These are phyloP conservation scores for Coemansia nantahalensis DNA, from an alignment of 192 early-diverging fungal species.

Conservation along the genomic window DNA sequence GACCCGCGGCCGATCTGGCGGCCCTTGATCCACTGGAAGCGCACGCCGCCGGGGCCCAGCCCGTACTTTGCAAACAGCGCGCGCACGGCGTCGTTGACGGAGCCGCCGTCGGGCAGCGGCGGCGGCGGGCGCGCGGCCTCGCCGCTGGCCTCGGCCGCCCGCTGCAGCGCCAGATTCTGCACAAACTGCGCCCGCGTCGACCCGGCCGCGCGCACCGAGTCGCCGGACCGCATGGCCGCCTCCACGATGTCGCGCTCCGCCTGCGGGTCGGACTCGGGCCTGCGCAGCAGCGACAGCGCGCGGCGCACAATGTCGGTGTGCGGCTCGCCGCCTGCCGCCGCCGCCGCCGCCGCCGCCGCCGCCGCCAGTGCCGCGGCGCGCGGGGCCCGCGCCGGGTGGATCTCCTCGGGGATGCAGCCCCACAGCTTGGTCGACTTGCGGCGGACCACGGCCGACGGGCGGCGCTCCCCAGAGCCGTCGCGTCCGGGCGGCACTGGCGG, in stretches of 20 bases:
- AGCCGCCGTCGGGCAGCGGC: not conserved
- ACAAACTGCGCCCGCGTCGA: constrained; percentile 52
- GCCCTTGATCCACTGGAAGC: constrained; percentile 72
- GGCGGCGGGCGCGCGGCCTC: not conserved
- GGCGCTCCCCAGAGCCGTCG: no score
- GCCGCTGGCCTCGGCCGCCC: not conserved
- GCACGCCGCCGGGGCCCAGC: constrained; percentile 30
- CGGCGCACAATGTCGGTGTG: constrained; percentile 43
- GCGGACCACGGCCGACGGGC: constrained; percentile 45
- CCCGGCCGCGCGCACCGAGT: constrained; percentile 19
- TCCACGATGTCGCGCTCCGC: constrained; percentile 51
- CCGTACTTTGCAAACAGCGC: constrained; percentile 47
- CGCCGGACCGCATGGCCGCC: constrained; percentile 42
- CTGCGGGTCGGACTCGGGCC: constrained; percentile 48
- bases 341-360: no score
- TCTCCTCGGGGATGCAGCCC: constrained; percentile 51
- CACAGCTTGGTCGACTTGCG: constrained; percentile 56
- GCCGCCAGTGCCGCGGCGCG: no score
- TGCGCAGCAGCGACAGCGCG: constrained; percentile 47
- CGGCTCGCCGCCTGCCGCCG: no score
- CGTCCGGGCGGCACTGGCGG: no score
- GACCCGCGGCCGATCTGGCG: constrained; percentile 81
- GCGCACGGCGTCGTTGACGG: constrained; percentile 34
- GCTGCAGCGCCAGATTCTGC: constrained; percentile 27
- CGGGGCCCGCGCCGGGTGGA: constrained; percentile 22